A percentile compares a stretch with the other conserved stretches of the same genome.
phyloP scores from a whole-genome alignment of 495 filamentous ascomycete genomes.

The Trypethelium eluteriae region DNA sequence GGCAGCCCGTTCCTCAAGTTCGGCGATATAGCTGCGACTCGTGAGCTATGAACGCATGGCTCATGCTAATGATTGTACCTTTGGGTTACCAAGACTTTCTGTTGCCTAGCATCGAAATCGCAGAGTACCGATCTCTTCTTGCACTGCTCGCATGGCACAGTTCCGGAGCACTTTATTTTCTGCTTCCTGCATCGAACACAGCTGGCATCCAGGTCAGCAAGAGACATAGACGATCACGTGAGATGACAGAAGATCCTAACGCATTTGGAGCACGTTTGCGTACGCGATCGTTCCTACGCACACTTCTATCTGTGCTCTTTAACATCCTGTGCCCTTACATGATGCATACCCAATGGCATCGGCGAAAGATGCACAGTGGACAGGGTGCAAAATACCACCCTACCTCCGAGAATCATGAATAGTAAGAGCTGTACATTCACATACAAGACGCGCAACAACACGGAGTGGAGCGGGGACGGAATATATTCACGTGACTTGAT shows the following conservation, averaged over 20 bases:
- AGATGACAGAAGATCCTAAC: conserved; percentile 19
- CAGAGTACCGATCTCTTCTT: conserved; percentile 40
- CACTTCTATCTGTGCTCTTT: conserved; percentile 5
- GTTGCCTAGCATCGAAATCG: conserved; percentile 38
- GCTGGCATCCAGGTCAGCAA: conserved; percentile 24
- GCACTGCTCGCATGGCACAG: conserved; percentile 40
- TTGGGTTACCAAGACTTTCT: conserved; percentile 40
- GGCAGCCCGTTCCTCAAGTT: conserved; percentile 28
- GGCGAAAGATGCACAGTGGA: conserved; percentile 2
- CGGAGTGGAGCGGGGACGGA: too few species aligned
- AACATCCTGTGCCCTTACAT: neutral
- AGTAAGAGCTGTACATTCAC: too few species aligned
- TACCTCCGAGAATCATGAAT: neutral
- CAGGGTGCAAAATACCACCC: neutral
- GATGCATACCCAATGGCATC: conserved; percentile 11
- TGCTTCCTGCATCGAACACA: conserved; percentile 42
- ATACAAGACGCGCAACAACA: too few species aligned
- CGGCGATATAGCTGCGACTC: conserved; percentile 36
- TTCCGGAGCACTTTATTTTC: conserved; percentile 43
- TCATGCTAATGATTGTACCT: conserved; percentile 26
- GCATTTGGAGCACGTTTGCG: conserved; percentile 39
- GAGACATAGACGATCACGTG: conserved; percentile 14
- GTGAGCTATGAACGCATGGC: conserved; percentile 17
- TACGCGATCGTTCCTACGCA: conserved; percentile 20
- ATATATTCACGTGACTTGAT: too few species aligned